These are phyloP conservation scores for Paulownia fortunei DNA, from an alignment of 257 asterid species.

Conservation along the genomic window DNA sequence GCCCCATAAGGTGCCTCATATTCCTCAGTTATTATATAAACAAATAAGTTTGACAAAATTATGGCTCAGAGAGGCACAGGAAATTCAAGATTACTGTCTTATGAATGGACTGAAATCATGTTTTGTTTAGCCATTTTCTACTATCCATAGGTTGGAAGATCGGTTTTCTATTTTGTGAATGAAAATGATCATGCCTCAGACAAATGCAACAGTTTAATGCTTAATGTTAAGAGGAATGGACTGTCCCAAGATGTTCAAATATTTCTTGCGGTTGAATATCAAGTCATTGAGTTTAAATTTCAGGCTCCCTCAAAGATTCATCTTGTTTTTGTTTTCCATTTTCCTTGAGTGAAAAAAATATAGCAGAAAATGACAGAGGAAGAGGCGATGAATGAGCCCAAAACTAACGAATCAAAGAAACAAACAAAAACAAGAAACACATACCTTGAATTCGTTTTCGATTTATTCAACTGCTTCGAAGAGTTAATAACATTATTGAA, in stretches of 20 bases:
- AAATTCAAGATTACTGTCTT: neutral
- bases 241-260: no score
- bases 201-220: neutral
- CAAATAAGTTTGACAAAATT: neutral
- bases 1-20: conserved; percentile 63
- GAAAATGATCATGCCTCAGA: neutral
- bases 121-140: neutral
- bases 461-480: conserved; percentile 26
- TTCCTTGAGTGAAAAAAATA: neutral
- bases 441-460: conserved; percentile 8
- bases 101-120: conserved; percentile 9
- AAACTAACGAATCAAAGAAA: no score
- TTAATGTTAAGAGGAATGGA: neutral
- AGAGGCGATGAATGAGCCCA: no score
- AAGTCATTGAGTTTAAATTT: no score
- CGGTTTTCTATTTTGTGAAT: neutral
- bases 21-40: conserved; percentile 25
- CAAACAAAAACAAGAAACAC: neutral
- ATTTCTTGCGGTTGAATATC: no score
- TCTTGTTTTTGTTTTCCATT: no score
- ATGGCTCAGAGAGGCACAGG: neutral
- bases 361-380: no score
- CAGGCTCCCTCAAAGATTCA: no score
- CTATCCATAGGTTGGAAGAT: neutral
- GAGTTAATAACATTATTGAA: conserved; percentile 56